Percentiles rank a stretch among this genome's conserved stretches.
Conservation (phyloP, 495 filamentous ascomycete species). For the Viridothelium virens region DNA sequence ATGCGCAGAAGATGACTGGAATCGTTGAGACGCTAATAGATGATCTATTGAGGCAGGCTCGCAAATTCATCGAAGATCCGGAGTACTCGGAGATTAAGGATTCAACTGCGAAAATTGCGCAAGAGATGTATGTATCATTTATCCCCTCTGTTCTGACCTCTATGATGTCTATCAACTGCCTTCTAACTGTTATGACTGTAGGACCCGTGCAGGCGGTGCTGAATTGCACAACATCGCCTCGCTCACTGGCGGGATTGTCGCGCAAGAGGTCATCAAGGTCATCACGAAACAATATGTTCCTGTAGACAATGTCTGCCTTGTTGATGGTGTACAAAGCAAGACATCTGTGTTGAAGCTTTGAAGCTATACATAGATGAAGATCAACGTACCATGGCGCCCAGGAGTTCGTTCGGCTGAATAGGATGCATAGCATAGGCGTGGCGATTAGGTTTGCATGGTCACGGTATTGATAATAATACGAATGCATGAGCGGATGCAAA, state of each 20-base stretch:
- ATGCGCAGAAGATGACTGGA: constrained; percentile 27
- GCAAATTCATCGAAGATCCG: constrained; percentile 37
- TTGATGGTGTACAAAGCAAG: constrained; percentile 79
- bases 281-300: constrained; percentile 95
- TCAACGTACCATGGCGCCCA: not conserved
- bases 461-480: not conserved
- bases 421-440: not conserved
- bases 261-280: constrained; percentile 94
- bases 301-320: constrained; percentile 86
- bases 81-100: constrained; percentile 43
- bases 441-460: not conserved
- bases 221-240: constrained; percentile 95
- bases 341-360: constrained; percentile 56
- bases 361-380: not conserved
- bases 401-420: not conserved
- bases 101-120: constrained; percentile 28
- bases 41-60: constrained; percentile 43
- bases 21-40: constrained; percentile 41
- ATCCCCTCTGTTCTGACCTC: not conserved
- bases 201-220: constrained; percentile 65
- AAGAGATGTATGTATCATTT: constrained; percentile 29
- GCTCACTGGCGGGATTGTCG: constrained; percentile 81
- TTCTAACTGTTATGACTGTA: constrained; percentile 23
- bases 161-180: not conserved
- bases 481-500: not conserved